phyloP scores from a whole-genome alignment of 73 alveolate species.

The Urostyla sp. region DNA sequence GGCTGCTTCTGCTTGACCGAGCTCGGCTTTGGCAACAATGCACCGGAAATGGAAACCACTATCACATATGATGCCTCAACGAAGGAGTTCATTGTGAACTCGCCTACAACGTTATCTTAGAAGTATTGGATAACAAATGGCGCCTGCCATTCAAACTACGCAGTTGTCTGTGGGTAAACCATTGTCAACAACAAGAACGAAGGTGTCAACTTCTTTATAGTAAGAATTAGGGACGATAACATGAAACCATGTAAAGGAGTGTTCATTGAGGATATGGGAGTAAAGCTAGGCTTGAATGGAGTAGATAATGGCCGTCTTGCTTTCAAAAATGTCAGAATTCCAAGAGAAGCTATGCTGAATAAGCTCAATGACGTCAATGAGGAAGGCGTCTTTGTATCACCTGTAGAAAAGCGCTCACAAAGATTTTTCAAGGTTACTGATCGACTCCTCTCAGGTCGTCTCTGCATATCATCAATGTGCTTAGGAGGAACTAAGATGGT shows the following conservation, averaged over 20 bases:
- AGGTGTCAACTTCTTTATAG: conserved; percentile 71
- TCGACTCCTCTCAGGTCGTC: conserved; percentile 66
- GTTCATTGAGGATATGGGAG: conserved; percentile 74
- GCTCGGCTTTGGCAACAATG: conserved; percentile 78
- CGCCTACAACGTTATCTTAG: conserved; percentile 60
- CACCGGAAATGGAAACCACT: conserved; percentile 69
- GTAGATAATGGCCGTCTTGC: conserved; percentile 70
- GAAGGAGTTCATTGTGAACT: conserved; percentile 57
- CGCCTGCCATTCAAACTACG: conserved; percentile 63
- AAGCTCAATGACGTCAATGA: conserved; percentile 59
- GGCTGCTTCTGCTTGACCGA: conserved; percentile 80
- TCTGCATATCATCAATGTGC: conserved; percentile 73
- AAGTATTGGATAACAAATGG: conserved; percentile 78
- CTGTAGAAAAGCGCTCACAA: conserved; percentile 39
- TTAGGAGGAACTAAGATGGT: conserved; percentile 24
- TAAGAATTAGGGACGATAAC: conserved; percentile 56
- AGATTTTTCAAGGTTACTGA: conserved; percentile 73
- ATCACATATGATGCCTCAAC: conserved; percentile 55
- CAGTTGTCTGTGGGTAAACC: conserved; percentile 69
- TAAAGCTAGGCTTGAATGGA: conserved; percentile 64
- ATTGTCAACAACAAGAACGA: conserved; percentile 56
- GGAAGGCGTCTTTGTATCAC: conserved; percentile 61
- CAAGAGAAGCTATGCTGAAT: conserved; percentile 63
- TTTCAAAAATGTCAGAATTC: conserved; percentile 61
- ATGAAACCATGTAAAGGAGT: conserved; percentile 58